Evolutionary conservation across 2,329 filamentous ascomycete species (phyloP).

Genomic region (Colletotrichum sojae): DNA sequence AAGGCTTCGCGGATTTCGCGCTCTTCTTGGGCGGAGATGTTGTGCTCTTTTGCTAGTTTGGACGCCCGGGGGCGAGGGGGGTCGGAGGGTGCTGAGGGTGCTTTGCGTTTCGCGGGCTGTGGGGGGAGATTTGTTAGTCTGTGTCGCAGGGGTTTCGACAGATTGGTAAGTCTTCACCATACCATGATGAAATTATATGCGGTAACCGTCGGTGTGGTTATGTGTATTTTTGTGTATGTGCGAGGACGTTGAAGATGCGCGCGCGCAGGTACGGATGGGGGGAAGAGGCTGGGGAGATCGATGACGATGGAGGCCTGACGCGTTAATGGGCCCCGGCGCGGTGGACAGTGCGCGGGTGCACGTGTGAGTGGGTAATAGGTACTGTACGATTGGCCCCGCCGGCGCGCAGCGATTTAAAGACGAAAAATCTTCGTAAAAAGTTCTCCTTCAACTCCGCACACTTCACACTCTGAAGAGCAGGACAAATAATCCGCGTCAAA

Average conservation of each 20-base stretch:
- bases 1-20: constrained; percentile 93
- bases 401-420: not conserved
- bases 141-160: too few species aligned
- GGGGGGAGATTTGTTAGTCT: not conserved
- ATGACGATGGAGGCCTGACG: constrained; percentile 34
- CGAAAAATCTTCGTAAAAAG: not conserved
- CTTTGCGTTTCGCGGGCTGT: constrained; percentile 70
- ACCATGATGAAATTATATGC: constrained; percentile 16
- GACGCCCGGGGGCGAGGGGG: constrained; percentile 72
- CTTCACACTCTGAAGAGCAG: not conserved
- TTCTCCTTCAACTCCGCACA: not conserved
- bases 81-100: constrained; percentile 49
- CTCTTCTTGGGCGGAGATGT: constrained; percentile 87
- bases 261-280: not conserved
- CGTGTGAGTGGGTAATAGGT: not conserved
- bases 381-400: constrained; percentile 11
- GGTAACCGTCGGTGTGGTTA: not conserved
- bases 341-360: not conserved
- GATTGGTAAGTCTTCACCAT: not conserved
- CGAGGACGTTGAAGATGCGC: not conserved
- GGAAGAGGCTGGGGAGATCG: not conserved
- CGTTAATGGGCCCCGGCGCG: constrained; percentile 36
- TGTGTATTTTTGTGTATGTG: not conserved
- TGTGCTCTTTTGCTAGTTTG: constrained; percentile 93
- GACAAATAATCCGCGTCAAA: not conserved